A percentile compares a stretch with the other conserved stretches of the same genome.
Conservation (phyloP, 2,329 filamentous ascomycete genomes). For the Fusarium sp. region DNA sequence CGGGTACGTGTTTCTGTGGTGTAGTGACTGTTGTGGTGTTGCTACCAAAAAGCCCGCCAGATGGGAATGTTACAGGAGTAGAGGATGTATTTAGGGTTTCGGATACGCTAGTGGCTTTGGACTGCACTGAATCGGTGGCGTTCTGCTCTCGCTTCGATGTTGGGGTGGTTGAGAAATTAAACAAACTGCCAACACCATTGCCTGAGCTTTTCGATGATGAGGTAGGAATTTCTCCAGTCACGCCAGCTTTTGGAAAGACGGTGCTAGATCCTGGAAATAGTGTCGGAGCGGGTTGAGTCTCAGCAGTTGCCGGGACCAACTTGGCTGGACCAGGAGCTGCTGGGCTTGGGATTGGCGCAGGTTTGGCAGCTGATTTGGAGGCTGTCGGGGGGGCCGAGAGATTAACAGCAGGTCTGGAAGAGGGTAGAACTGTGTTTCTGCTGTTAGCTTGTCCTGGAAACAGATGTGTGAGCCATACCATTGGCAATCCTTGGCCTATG, state of each 20-base stretch:
- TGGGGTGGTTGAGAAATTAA: too few species aligned
- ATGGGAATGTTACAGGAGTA: background rate
- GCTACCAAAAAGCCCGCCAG: background rate
- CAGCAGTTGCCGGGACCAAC: background rate
- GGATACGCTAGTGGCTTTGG: background rate
- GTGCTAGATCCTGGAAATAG: background rate
- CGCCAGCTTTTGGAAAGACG: background rate
- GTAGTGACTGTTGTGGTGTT: accelerated
- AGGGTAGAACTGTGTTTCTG: background rate
- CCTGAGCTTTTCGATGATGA: background rate
- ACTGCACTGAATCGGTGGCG: background rate
- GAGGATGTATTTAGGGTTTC: background rate
- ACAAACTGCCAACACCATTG: too few species aligned
- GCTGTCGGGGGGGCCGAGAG: background rate
- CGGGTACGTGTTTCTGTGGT: background rate
- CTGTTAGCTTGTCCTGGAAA: background rate
- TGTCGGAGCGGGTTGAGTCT: accelerated
- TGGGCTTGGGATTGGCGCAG: background rate
- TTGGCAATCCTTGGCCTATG: background rate
- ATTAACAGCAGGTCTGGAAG: background rate
- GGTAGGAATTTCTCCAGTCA: background rate
- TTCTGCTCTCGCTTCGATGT: background rate
- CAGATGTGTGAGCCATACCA: background rate
- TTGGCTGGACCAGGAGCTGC: background rate
- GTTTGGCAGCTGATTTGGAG: background rate